These are phyloP conservation scores for Heterobasidion occidentale DNA, from an alignment of 1,284 basidiomycete genomes.

Conservation along the genomic window DNA sequence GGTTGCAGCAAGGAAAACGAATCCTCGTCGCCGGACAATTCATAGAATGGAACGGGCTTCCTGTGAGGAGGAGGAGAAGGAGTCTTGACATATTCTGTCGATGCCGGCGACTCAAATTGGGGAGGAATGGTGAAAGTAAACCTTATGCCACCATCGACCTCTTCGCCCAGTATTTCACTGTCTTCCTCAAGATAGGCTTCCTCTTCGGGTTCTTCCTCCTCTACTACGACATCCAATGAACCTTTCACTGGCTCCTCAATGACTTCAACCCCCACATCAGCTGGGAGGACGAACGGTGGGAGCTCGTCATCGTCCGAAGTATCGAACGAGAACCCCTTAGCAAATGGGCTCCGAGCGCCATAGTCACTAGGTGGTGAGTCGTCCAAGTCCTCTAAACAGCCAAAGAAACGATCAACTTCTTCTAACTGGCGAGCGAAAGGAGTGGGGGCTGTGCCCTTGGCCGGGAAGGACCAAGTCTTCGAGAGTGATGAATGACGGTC, in stretches of 20 bases:
- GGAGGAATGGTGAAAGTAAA: slow-evolving; percentile 58
- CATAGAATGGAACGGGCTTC: slow-evolving; percentile 14
- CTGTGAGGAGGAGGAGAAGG: slow-evolving; percentile 10
- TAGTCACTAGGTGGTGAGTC: slow-evolving; percentile 32
- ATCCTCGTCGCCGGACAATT: slow-evolving; percentile 22
- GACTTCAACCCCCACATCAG: slow-evolving; percentile 44
- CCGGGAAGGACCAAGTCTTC: slow-evolving; percentile 67
- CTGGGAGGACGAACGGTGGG: slow-evolving; percentile 41
- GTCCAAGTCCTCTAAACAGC: slow-evolving; percentile 57
- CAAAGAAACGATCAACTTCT: slow-evolving; percentile 65
- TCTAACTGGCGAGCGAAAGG: slow-evolving; percentile 22
- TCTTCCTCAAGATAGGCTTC: slow-evolving; percentile 24
- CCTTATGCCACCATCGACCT: slow-evolving; percentile 54
- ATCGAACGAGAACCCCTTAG: slow-evolving; percentile 48
- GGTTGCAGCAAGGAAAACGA: slow-evolving; percentile 16
- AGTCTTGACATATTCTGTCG: slow-evolving; percentile 11
- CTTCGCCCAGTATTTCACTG: slow-evolving; percentile 37
- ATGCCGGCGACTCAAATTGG: slow-evolving; percentile 15
- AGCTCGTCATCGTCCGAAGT: slow-evolving; percentile 35
- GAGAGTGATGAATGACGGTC: slow-evolving; percentile 41
- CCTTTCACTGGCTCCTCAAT: slow-evolving; percentile 16
- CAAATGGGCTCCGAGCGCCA: slow-evolving; percentile 31
- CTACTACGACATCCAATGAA: slow-evolving; percentile 27
- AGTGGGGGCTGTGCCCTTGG: slow-evolving; percentile 19
- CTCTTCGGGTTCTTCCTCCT: slow-evolving; percentile 37